phyloP scores from a whole-genome alignment of 2,329 filamentous ascomycete genomes.

The Verticillium dahliae region DNA sequence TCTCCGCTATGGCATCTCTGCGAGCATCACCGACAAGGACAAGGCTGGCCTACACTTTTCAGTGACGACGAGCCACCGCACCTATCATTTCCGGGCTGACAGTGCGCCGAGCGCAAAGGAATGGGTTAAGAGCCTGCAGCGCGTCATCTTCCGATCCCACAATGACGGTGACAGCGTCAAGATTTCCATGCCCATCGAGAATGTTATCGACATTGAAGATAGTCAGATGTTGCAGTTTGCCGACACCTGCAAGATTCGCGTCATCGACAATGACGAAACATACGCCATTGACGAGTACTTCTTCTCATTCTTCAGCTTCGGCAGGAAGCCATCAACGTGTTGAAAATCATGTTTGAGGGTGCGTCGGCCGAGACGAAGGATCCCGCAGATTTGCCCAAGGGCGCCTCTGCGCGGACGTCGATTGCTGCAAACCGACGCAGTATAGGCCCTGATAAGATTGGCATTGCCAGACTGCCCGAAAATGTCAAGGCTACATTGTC shows the following conservation, averaged over 20 bases:
- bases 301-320: conserved; percentile 88
- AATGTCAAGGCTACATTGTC: conserved; percentile 56
- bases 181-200: conserved; percentile 82
- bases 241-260: conserved; percentile 87
- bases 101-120: conserved; percentile 84
- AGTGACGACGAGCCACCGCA: conserved; percentile 74
- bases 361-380: conserved; percentile 32
- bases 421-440: conserved; percentile 7
- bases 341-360: conserved; percentile 67
- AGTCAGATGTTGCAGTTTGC: conserved; percentile 86
- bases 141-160: conserved; percentile 90
- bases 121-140: conserved; percentile 91
- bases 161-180: conserved; percentile 98
- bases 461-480: conserved; percentile 40
- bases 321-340: conserved; percentile 72
- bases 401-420: conserved; percentile 12
- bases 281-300: conserved; percentile 98
- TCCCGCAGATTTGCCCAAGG: background rate
- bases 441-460: conserved; percentile 20
- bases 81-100: conserved; percentile 84
- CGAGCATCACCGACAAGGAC: conserved; percentile 68
- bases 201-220: conserved; percentile 88
- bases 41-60: conserved; percentile 73
- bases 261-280: conserved; percentile 89
- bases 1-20: conserved; percentile 83